Conservation (phyloP, 129 eudicot species). For the Kitagawia praeruptora region DNA sequence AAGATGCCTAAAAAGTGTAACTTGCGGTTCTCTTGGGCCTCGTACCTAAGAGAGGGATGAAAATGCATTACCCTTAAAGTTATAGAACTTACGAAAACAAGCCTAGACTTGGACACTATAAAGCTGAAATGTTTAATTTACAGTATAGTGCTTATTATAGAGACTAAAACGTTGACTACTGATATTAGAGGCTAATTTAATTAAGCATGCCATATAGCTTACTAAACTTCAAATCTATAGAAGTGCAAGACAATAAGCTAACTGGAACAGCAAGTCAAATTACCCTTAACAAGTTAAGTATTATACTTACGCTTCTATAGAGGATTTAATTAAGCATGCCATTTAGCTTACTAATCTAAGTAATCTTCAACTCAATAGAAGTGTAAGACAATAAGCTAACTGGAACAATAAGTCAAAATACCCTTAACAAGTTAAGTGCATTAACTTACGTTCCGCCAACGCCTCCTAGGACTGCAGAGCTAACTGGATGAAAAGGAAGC, state of each 20-base stretch:
- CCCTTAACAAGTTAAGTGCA: background rate
- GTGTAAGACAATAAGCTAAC: too few species aligned
- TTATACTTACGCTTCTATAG: too few species aligned
- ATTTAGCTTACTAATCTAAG: too few species aligned
- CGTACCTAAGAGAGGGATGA: background rate
- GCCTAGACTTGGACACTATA: background rate
- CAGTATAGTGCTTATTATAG: background rate
- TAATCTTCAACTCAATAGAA: too few species aligned
- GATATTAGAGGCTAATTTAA: background rate
- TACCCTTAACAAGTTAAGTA: too few species aligned
- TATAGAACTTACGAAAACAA: background rate
- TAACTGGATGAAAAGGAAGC: slow-evolving; percentile 95
- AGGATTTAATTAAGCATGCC: too few species aligned
- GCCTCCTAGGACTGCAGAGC: slow-evolving; percentile 86
- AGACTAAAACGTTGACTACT: background rate
- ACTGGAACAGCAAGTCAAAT: too few species aligned
- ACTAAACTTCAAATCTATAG: background rate
- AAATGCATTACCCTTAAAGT: background rate
- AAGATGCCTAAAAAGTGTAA: background rate
- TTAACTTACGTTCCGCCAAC: slow-evolving; percentile 99
- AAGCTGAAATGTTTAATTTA: background rate
- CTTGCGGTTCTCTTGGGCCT: background rate
- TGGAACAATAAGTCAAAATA: slow-evolving; percentile 4
- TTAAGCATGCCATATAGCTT: background rate
- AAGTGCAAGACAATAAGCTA: background rate